These are phyloP conservation scores for Apiosordaria backusii DNA, from an alignment of 495 filamentous ascomycete genomes.

Conservation along the genomic window DNA sequence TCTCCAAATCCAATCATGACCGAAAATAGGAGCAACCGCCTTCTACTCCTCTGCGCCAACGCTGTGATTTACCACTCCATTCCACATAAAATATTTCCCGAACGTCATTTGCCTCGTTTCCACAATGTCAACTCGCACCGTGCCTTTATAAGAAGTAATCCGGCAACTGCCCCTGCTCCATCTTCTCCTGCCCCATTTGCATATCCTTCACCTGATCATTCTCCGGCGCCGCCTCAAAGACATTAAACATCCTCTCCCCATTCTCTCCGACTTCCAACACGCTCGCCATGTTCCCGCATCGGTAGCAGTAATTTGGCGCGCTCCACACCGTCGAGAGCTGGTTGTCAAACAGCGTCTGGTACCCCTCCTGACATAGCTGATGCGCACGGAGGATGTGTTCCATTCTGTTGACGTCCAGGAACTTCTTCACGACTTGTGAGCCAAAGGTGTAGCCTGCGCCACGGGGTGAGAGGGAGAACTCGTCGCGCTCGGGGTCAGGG, in stretches of 20 bases:
- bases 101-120: neutral
- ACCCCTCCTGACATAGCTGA: constrained; percentile 96
- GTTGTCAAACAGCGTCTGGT: constrained; percentile 93
- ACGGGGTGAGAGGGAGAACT: constrained; percentile 89
- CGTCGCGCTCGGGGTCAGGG: constrained; percentile 90
- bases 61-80: neutral
- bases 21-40: neutral
- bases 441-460: constrained; percentile 97
- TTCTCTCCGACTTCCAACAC: constrained; percentile 92
- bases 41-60: neutral
- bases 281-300: constrained; percentile 95
- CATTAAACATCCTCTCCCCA: constrained; percentile 91
- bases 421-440: constrained; percentile 95
- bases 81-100: too few relatives aligned
- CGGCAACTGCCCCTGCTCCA: constrained; percentile 48
- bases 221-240: constrained; percentile 94
- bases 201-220: constrained; percentile 88
- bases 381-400: constrained; percentile 93
- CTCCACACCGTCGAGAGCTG: constrained; percentile 94
- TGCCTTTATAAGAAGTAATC: constrained; percentile 51
- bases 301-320: constrained; percentile 94
- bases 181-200: constrained; percentile 52
- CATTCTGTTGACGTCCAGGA: constrained; percentile 94
- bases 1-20: neutral
- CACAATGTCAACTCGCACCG: too few relatives aligned